phyloP scores from a whole-genome alignment of 2,329 filamentous ascomycete genomes.

The Ceratocystis variospora region DNA sequence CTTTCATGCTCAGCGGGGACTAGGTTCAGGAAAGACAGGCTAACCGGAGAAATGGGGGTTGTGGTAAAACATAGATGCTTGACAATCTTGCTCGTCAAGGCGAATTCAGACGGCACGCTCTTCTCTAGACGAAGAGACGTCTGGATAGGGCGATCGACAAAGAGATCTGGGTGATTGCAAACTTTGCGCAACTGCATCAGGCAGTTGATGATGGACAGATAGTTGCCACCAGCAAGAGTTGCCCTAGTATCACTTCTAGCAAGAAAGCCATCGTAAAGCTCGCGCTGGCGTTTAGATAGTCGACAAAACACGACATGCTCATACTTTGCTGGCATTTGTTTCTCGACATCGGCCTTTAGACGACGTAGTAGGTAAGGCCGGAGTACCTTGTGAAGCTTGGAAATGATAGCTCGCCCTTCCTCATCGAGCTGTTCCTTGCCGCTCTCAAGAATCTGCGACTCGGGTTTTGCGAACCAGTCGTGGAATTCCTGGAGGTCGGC shows the following conservation, averaged over 20 bases:
- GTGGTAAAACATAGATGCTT: slow-evolving; percentile 39
- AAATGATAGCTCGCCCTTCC: slow-evolving; percentile 80
- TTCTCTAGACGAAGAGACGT: slow-evolving; percentile 87
- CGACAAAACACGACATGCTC: slow-evolving; percentile 95
- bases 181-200: slow-evolving; percentile 95
- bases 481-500: slow-evolving; percentile 93
- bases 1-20: slow-evolving; percentile 35
- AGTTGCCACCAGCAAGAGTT: slow-evolving; percentile 83
- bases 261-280: slow-evolving; percentile 93
- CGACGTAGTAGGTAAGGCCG: slow-evolving; percentile 82
- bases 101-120: slow-evolving; percentile 39
- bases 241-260: slow-evolving; percentile 77
- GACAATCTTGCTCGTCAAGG: slow-evolving; percentile 53
- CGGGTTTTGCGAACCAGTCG: slow-evolving; percentile 87
- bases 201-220: slow-evolving; percentile 96
- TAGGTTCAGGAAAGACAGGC: slow-evolving; percentile 65
- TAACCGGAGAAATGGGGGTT: slow-evolving; percentile 44
- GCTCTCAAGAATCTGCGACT: slow-evolving; percentile 91
- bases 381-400: slow-evolving; percentile 84
- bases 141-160: slow-evolving; percentile 89
- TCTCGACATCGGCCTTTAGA: slow-evolving; percentile 92
- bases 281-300: slow-evolving; percentile 84
- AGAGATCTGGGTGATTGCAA: slow-evolving; percentile 95
- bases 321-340: slow-evolving; percentile 97
- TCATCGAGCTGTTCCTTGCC: slow-evolving; percentile 89